Conservation (phyloP, 106 monocot species). For the Acorus calamus region DNA sequence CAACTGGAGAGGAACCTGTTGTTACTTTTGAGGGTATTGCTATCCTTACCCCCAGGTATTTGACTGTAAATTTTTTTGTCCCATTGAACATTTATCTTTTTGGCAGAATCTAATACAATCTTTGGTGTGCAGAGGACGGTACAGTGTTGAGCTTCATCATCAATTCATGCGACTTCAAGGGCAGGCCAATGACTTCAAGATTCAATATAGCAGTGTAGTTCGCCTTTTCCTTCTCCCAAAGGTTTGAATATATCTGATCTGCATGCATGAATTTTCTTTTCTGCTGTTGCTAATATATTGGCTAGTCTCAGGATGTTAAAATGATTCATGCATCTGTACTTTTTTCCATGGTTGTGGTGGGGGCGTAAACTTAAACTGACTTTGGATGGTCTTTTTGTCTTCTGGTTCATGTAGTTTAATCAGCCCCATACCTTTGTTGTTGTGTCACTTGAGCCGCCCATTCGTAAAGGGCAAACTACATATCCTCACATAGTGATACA, state of each 20-base stretch:
- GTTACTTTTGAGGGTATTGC: constrained; percentile 93
- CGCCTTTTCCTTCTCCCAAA: constrained; percentile 88
- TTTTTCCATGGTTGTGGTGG: too few species aligned
- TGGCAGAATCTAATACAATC: constrained; percentile 5
- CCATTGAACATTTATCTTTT: neutral
- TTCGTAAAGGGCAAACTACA: constrained; percentile 93
- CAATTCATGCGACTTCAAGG: constrained; percentile 96
- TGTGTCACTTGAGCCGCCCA: constrained; percentile 93
- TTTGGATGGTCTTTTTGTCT: too few species aligned
- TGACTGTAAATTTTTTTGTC: too few species aligned
- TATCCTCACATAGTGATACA: constrained; percentile 98
- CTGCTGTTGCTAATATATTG: neutral
- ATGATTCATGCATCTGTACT: too few species aligned
- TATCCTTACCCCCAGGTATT: constrained; percentile 82
- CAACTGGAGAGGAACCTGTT: constrained; percentile 84
- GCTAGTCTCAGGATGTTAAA: too few species aligned
- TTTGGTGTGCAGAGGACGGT: constrained; percentile 58
- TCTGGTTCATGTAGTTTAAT: constrained; percentile 63
- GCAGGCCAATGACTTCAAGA: constrained; percentile 97
- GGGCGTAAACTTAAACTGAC: too few species aligned
- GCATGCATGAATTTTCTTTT: neutral
- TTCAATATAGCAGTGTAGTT: constrained; percentile 93
- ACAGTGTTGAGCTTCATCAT: constrained; percentile 89
- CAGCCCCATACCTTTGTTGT: constrained; percentile 98
- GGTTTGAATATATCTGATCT: constrained; percentile 29